A percentile compares a stretch with the other conserved stretches of the same genome.
Conservation (phyloP, 2,329 filamentous ascomycete species). For the Aureobasidium sp. region DNA sequence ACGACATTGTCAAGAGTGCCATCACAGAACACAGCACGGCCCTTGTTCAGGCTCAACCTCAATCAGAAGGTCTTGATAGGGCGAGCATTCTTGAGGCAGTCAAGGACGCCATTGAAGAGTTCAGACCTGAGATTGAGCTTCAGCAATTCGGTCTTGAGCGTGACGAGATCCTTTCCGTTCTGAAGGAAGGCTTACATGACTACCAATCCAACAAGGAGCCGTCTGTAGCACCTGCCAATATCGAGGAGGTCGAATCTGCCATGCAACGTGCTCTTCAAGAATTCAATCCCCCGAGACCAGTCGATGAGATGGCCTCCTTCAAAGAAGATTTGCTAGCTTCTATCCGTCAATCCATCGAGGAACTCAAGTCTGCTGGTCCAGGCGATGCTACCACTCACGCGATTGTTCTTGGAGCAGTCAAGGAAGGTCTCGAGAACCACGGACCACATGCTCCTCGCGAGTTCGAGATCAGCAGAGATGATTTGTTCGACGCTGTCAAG, state of each 20-base stretch:
- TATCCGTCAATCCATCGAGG: constrained; percentile 78
- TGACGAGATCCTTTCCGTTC: constrained; percentile 79
- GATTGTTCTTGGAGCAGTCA: constrained; percentile 50
- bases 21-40: constrained; percentile 54
- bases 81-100: constrained; percentile 84
- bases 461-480: constrained; percentile 40
- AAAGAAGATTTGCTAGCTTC: constrained; percentile 76
- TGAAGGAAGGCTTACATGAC: constrained; percentile 76
- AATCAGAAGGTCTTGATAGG: constrained; percentile 33
- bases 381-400: constrained; percentile 44
- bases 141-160: constrained; percentile 85
- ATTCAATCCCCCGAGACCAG: constrained; percentile 65
- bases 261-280: constrained; percentile 80
- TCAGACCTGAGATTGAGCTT: constrained; percentile 86
- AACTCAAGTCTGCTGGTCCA: constrained; percentile 53
- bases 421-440: constrained; percentile 47
- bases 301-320: constrained; percentile 61
- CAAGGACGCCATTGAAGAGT: constrained; percentile 84
- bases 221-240: constrained; percentile 38
- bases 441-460: constrained; percentile 33
- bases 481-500: constrained; percentile 52
- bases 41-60: constrained; percentile 18
- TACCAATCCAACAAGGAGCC: constrained; percentile 52
- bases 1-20: constrained; percentile 73
- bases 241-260: constrained; percentile 77